These are phyloP conservation scores for Hyaloscypha variabilis DNA, from an alignment of 495 filamentous ascomycete genomes.

Conservation along the genomic window DNA sequence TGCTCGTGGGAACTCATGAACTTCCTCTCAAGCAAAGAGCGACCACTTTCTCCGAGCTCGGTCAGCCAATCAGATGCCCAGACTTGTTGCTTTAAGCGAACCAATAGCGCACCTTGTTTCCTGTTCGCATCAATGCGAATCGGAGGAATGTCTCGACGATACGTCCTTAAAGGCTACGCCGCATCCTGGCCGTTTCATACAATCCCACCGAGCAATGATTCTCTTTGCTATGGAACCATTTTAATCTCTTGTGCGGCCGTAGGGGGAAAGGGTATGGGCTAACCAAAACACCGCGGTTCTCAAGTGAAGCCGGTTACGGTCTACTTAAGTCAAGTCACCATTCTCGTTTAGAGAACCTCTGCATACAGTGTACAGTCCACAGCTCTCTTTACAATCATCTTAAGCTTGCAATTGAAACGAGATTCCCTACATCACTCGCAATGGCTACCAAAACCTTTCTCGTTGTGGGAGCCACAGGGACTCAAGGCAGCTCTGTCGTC, in stretches of 20 bases:
- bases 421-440: not conserved
- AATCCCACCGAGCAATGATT: not conserved
- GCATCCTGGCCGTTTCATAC: not conserved
- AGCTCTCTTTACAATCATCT: not conserved
- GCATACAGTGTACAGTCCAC: not conserved
- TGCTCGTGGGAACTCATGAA: too few species aligned
- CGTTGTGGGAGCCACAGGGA: constrained; percentile 72
- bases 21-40: too few species aligned
- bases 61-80: too few species aligned
- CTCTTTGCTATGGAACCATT: not conserved
- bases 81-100: too few species aligned
- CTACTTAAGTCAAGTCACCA: too few species aligned
- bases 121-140: too few species aligned
- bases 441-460: constrained; percentile 42
- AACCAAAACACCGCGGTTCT: not conserved
- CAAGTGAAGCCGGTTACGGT: not conserved
- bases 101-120: too few species aligned
- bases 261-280: not conserved
- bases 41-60: too few species aligned
- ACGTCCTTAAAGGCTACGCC: constrained; percentile 1
- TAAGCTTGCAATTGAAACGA: not conserved
- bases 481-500: constrained; percentile 68
- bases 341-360: too few species aligned
- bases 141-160: too few species aligned
- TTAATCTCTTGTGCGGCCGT: not conserved